These are phyloP conservation scores for Claviceps citrina DNA, from an alignment of 2,329 filamentous ascomycete genomes.

Conservation along the genomic window DNA sequence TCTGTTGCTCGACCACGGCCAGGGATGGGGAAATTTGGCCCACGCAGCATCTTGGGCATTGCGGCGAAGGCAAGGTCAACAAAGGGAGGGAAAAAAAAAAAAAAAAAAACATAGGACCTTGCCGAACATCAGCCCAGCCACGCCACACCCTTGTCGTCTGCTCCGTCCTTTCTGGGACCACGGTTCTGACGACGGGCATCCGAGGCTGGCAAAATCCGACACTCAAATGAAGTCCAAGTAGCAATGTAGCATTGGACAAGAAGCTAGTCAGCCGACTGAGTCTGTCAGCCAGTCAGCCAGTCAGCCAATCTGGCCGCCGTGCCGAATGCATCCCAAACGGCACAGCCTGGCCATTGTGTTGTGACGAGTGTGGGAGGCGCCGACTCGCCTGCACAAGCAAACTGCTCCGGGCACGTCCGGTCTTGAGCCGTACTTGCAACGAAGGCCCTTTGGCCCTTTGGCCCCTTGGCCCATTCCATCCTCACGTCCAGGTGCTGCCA, in stretches of 20 bases:
- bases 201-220: neutral
- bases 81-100: neutral
- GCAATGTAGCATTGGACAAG: neutral
- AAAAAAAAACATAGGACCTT: constrained; percentile 2
- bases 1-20: constrained; percentile 4
- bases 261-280: neutral
- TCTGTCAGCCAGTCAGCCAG: neutral
- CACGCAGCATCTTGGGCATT: constrained; percentile 5
- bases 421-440: neutral
- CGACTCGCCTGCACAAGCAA: neutral
- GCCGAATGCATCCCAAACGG: neutral
- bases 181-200: constrained; percentile 2
- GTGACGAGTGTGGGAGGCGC: neutral
- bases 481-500: neutral
- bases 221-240: neutral
- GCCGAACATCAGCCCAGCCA: too few relatives aligned
- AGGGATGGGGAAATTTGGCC: constrained; percentile 7
- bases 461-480: neutral
- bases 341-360: neutral
- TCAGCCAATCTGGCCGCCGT: neutral
- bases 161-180: constrained; percentile 4
- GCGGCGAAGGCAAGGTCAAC: neutral
- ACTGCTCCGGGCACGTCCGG: neutral
- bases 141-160: constrained; percentile 4
- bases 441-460: neutral